Conservation (phyloP, 2,329 filamentous ascomycete species). For the Penicillium sp. region DNA sequence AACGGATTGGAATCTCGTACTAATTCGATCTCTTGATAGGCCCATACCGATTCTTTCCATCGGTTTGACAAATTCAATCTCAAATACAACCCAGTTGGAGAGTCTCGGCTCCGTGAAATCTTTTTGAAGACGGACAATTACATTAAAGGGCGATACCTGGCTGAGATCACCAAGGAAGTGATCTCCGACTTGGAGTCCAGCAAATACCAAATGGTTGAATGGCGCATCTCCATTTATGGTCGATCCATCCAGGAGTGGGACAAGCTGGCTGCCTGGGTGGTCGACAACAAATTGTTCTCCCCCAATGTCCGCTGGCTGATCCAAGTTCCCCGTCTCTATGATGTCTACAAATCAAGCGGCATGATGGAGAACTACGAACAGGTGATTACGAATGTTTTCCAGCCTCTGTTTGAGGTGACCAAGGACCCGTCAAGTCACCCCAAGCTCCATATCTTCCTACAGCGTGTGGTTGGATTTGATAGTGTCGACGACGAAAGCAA, state of each 20-base stretch:
- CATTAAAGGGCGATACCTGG: constrained; percentile 92
- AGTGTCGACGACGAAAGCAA: constrained; percentile 99
- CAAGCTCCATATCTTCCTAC: constrained; percentile 91
- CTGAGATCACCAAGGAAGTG: constrained; percentile 97
- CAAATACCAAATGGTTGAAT: constrained; percentile 99
- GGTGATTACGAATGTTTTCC: constrained; percentile 87
- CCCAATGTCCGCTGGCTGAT: constrained; percentile 98
- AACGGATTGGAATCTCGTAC: too few species aligned
- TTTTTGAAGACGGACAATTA: constrained; percentile 99
- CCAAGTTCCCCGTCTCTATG: constrained; percentile 90
- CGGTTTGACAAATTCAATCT: constrained; percentile 99
- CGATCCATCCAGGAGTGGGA: constrained; percentile 94
- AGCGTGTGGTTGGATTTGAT: constrained; percentile 95
- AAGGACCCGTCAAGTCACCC: constrained; percentile 83
- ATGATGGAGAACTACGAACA: constrained; percentile 90
- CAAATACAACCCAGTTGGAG: constrained; percentile 97
- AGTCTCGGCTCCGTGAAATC: constrained; percentile 94
- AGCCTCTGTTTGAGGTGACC: constrained; percentile 93
- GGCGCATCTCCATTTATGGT: constrained; percentile 97
- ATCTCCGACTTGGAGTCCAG: constrained; percentile 96
- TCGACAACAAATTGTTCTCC: constrained; percentile 97
- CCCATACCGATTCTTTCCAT: constrained; percentile 97
- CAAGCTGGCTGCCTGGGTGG: constrained; percentile 93
- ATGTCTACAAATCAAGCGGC: constrained; percentile 89
- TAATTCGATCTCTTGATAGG: constrained; percentile 52